Evolutionary conservation across 2,329 filamentous ascomycete genomes (phyloP).

Genomic region (Exophiala oligosperma): DNA sequence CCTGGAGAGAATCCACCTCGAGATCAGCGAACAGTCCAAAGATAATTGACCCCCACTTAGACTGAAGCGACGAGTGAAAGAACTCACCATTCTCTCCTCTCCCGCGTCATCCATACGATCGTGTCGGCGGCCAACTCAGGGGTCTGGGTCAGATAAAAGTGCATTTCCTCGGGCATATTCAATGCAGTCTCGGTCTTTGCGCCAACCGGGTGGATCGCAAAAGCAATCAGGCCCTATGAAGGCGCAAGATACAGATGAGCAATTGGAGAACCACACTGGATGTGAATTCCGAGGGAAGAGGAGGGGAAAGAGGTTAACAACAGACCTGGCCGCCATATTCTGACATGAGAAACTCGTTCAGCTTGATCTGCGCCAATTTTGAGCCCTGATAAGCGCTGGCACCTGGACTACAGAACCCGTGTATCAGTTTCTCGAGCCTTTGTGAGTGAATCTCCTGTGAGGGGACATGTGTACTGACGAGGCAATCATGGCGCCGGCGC

Average conservation of each 20-base stretch:
- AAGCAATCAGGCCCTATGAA: not conserved
- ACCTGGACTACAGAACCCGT: conserved; percentile 16
- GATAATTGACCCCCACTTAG: too few relatives aligned
- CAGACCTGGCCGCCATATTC: conserved; percentile 45
- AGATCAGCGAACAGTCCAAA: too few relatives aligned
- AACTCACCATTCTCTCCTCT: not conserved
- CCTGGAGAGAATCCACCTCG: too few relatives aligned
- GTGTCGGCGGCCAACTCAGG: not conserved
- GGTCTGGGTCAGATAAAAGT: not conserved
- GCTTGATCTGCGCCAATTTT: conserved; percentile 46
- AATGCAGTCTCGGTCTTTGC: not conserved
- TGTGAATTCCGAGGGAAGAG: too few relatives aligned
- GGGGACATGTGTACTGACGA: too few relatives aligned
- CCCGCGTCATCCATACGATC: not conserved
- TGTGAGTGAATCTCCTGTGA: too few relatives aligned
- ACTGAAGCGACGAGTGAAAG: too few relatives aligned
- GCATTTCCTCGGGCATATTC: not conserved
- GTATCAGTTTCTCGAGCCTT: too few relatives aligned
- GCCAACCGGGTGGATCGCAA: not conserved
- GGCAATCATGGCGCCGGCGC: conserved; percentile 39
- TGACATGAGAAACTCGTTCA: conserved; percentile 45
- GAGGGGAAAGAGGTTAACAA: too few relatives aligned
- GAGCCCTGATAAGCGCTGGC: conserved; percentile 48
- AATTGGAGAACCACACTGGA: too few relatives aligned
- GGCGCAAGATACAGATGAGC: too few relatives aligned